phyloP scores from a whole-genome alignment of 768 basidiomycete genomes.

The Naganishia vaughanmartiniae region DNA sequence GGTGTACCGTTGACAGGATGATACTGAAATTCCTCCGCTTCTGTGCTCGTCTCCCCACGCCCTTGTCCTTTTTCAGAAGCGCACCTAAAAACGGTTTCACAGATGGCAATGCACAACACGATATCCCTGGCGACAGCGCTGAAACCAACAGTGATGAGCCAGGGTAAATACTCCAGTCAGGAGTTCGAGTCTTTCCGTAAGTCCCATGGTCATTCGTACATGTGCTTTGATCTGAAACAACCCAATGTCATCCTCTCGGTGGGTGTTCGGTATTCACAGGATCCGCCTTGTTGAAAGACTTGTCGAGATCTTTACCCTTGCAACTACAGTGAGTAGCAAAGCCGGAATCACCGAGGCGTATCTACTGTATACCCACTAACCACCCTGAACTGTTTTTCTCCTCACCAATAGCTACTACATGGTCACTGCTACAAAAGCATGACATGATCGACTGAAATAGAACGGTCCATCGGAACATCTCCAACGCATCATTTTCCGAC shows the following conservation, averaged over 20 bases:
- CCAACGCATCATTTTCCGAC: not conserved
- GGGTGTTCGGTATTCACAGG: not conserved
- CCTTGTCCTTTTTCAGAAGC: not conserved
- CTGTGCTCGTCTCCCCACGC: not conserved
- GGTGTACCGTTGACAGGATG: too few relatives aligned
- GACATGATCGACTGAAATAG: not conserved
- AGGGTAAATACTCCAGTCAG: conserved; percentile 10
- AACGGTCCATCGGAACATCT: not conserved
- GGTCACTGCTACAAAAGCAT: conserved; percentile 11
- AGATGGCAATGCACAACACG: conserved; percentile 14
- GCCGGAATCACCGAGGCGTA: not conserved
- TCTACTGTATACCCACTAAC: too few relatives aligned
- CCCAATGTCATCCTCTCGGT: too few relatives aligned
- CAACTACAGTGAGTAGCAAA: not conserved
- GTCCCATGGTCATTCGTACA: not conserved
- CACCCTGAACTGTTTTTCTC: not conserved
- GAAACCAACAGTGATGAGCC: conserved; percentile 14
- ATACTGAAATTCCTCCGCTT: not conserved
- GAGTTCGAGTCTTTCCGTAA: conserved; percentile 14
- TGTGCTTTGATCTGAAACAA: not conserved
- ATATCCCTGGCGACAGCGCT: not conserved
- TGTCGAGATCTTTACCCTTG: not conserved
- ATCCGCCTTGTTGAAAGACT: conserved; percentile 10
- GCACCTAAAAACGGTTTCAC: not conserved
- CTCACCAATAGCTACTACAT: conserved; percentile 3